Conservation (phyloP, 441 rosid genomes). For the Populus trichocarpa region DNA sequence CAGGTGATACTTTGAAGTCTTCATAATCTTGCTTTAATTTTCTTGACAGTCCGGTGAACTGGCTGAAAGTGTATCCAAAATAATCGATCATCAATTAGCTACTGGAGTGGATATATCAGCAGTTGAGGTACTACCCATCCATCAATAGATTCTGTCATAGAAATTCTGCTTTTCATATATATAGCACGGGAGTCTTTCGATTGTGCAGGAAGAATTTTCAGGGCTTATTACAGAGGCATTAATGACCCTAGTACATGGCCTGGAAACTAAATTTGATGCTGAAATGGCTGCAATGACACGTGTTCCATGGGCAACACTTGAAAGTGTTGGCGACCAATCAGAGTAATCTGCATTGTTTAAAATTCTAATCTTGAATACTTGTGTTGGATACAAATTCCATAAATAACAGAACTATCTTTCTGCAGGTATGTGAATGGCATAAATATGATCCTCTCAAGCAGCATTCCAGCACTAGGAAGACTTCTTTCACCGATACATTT, state of each 20-base stretch:
- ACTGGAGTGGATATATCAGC: conserved; percentile 85
- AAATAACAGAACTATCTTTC: conserved; percentile 24
- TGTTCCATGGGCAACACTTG: conserved; percentile 96
- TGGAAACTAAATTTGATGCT: conserved; percentile 93
- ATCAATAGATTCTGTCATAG: conserved; percentile 11
- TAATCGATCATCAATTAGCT: conserved; percentile 82
- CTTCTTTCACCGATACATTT: conserved; percentile 88
- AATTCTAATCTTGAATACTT: conserved; percentile 9
- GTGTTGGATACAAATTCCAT: conserved; percentile 6
- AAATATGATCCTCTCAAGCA: conserved; percentile 67
- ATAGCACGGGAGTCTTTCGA: conserved; percentile 17
- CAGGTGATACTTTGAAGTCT: conserved; percentile 2
- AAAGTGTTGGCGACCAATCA: conserved; percentile 98
- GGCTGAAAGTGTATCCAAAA: conserved; percentile 95
- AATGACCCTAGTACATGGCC: conserved; percentile 86
- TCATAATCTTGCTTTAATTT: conserved; percentile 18
- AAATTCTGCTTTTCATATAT: conserved; percentile 23
- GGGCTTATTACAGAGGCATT: conserved; percentile 90
- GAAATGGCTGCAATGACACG: conserved; percentile 99
- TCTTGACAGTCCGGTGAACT: conserved; percentile 84
- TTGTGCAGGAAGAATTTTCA: conserved; percentile 91
- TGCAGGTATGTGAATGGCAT: conserved; percentile 91
- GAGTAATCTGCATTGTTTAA: conserved; percentile 48
- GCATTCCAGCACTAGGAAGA: conserved; percentile 86
- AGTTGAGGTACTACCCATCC: conserved; percentile 59